Conservation (phyloP, 306 rosid genomes). For the Gillenia trifoliata region DNA sequence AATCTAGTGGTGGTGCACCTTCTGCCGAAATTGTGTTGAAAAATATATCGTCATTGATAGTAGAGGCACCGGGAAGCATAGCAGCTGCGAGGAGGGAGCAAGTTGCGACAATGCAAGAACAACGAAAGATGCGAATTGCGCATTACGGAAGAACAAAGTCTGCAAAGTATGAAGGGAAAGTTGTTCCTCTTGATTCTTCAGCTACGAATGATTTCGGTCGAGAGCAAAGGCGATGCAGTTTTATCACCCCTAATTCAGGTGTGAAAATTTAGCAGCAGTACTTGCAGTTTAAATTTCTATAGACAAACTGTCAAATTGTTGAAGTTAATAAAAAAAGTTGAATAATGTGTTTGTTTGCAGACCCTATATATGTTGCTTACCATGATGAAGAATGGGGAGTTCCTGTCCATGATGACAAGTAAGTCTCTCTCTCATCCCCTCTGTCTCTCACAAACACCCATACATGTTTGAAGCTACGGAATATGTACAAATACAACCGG, state of each 20-base stretch:
- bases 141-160: constrained; percentile 87
- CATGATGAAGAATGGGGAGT: constrained; percentile 96
- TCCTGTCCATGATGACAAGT: constrained; percentile 90
- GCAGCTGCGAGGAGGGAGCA: constrained; percentile 84
- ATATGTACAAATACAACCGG: background rate
- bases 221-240: constrained; percentile 61
- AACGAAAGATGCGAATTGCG: constrained; percentile 58
- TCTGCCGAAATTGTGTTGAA: constrained; percentile 29
- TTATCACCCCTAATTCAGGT: constrained; percentile 75
- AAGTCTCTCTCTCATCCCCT: constrained; percentile 18
- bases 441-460: background rate
- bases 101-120: constrained; percentile 53
- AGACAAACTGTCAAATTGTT: background rate
- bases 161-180: constrained; percentile 47
- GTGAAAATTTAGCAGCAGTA: background rate
- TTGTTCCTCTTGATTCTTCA: constrained; percentile 46
- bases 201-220: background rate
- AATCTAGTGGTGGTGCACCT: background rate
- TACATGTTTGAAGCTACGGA: background rate
- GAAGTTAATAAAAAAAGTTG: background rate
- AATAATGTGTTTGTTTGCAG: constrained; percentile 25
- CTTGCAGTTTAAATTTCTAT: background rate
- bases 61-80: constrained; percentile 79
- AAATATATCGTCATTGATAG: constrained; percentile 54
- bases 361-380: constrained; percentile 79